phyloP scores from a whole-genome alignment of 176 grass and related monocot species.

The Hordeum marinum region DNA sequence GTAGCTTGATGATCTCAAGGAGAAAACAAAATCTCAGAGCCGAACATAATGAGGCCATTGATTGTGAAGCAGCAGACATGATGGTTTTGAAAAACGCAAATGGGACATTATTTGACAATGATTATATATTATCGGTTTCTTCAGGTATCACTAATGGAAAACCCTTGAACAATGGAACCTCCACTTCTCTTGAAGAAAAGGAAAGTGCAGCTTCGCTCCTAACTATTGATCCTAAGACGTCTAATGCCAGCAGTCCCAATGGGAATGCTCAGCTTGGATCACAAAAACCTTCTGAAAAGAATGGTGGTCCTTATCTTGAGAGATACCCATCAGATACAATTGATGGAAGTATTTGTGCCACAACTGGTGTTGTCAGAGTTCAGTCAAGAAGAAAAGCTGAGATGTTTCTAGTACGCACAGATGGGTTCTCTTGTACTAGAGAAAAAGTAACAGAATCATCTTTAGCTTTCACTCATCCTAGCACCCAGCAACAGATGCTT shows the following conservation, averaged over 20 bases:
- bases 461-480: slow-evolving; percentile 90
- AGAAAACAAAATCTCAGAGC: slow-evolving; percentile 30
- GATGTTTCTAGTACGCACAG: slow-evolving; percentile 95
- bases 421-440: slow-evolving; percentile 95
- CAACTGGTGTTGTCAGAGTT: slow-evolving; percentile 82
- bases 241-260: slow-evolving; percentile 30
- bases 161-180: slow-evolving; percentile 41
- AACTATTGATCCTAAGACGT: slow-evolving; percentile 44
- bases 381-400: slow-evolving; percentile 97
- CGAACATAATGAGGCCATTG: slow-evolving; percentile 31
- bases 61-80: slow-evolving; percentile 37
- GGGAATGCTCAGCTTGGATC: slow-evolving; percentile 32
- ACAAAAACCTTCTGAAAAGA: slow-evolving; percentile 38
- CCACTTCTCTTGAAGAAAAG: slow-evolving; percentile 38
- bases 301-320: slow-evolving; percentile 27
- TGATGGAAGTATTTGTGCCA: slow-evolving; percentile 76
- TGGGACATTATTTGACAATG: slow-evolving; percentile 32
- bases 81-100: slow-evolving; percentile 41
- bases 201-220: slow-evolving; percentile 16
- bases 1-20: slow-evolving; percentile 27
- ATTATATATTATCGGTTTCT: slow-evolving; percentile 52
- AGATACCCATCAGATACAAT: slow-evolving; percentile 32
- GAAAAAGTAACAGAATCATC: slow-evolving; percentile 99
- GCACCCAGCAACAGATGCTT: slow-evolving; percentile 97
- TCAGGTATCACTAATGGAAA: slow-evolving; percentile 47